Evolutionary conservation across 2,329 filamentous ascomycete species (phyloP).

Genomic region (Pseudodiploospora longispora): DNA sequence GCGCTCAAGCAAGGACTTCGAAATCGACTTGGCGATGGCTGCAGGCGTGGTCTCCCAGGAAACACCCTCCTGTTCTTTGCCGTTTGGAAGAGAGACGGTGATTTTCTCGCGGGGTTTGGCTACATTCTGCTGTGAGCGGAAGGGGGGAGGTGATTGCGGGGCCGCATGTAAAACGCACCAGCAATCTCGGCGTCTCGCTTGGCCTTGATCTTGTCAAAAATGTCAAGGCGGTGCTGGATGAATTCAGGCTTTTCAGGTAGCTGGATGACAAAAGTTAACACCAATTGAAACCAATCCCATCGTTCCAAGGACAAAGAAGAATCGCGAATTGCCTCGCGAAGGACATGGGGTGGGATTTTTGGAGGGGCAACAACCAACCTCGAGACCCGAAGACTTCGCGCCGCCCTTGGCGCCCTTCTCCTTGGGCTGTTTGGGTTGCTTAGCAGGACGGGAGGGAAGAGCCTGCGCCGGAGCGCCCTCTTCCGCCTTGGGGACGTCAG

Average conservation of each 20-base stretch:
- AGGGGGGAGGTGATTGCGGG: background rate
- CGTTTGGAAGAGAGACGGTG: conserved; percentile 64
- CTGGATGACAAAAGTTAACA: conserved; percentile 12
- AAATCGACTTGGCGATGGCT: conserved; percentile 69
- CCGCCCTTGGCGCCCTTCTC: conserved; percentile 35
- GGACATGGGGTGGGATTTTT: conserved; percentile 12
- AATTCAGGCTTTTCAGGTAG: conserved; percentile 57
- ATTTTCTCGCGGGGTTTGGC: conserved; percentile 65
- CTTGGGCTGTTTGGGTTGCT: conserved; percentile 29
- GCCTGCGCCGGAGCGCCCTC: conserved; percentile 25
- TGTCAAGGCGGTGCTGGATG: conserved; percentile 71
- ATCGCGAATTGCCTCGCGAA: background rate
- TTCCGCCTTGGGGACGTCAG: conserved; percentile 24
- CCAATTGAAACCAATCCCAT: background rate
- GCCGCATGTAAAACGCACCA: conserved; percentile 20
- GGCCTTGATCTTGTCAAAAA: conserved; percentile 86
- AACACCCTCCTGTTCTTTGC: conserved; percentile 62
- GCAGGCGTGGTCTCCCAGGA: conserved; percentile 89
- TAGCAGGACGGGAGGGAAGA: conserved; percentile 27
- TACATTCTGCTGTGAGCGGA: conserved; percentile 7
- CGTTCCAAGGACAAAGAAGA: background rate
- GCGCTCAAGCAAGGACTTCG: conserved; percentile 76
- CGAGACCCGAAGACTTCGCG: conserved; percentile 53
- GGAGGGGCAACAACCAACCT: conserved; percentile 24
- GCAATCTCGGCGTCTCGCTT: conserved; percentile 68